Conservation (phyloP, 1,139 yeast genomes). For the Pneumocystis oryctolagi region DNA sequence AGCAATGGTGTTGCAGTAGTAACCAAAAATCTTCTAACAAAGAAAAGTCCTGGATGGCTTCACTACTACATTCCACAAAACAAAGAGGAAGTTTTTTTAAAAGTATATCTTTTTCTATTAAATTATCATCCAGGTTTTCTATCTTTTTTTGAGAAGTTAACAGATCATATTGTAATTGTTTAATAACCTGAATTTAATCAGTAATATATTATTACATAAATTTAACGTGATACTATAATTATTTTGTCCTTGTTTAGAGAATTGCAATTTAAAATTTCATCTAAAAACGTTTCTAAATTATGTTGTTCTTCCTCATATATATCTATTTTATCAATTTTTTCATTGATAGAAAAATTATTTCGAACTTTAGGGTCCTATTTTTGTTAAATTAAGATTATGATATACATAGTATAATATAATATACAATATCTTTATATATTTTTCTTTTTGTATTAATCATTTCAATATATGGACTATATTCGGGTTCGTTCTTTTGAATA, state of each 20-base stretch:
- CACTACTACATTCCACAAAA: no score
- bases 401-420: neutral
- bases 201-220: neutral
- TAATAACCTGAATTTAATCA: neutral
- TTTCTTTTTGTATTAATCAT: neutral
- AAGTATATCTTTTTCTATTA: neutral
- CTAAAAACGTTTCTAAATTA: neutral
- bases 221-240: neutral
- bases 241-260: neutral
- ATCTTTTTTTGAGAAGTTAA: neutral
- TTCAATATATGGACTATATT: neutral
- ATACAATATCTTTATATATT: neutral
- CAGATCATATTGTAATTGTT: neutral
- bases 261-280: neutral
- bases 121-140: neutral
- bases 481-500: neutral
- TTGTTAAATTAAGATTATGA: neutral
- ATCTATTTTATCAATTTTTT: neutral
- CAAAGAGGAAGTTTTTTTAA: no score
- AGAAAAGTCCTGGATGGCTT: no score
- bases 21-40: no score
- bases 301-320: neutral
- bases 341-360: neutral
- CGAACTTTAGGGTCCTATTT: neutral
- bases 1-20: no score